These are phyloP conservation scores for Aspergillus latus DNA, from an alignment of 2,329 filamentous ascomycete species.

Conservation along the genomic window DNA sequence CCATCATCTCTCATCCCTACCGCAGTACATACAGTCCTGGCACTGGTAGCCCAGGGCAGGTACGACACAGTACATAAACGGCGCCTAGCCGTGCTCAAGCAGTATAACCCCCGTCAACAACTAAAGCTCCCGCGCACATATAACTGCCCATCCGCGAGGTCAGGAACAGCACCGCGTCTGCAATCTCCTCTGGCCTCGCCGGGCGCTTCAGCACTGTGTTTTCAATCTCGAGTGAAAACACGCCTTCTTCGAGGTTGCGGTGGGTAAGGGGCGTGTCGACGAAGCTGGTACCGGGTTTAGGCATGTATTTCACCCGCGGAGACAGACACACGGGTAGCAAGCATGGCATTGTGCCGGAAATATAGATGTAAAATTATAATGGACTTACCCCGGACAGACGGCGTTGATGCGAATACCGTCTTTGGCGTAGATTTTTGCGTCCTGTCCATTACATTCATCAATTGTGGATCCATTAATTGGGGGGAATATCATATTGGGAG, in stretches of 20 bases:
- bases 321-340: too few relatives aligned
- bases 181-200: slow-evolving; percentile 41
- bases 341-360: too few relatives aligned
- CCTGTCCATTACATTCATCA: slow-evolving; percentile 13
- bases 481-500: too few relatives aligned
- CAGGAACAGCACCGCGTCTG: slow-evolving; percentile 42
- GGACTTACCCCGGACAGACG: slow-evolving; percentile 53
- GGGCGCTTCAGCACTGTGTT: slow-evolving; percentile 52
- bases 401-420: slow-evolving; percentile 60
- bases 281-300: slow-evolving; percentile 14
- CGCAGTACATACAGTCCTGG: too few relatives aligned
- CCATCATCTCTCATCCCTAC: too few relatives aligned
- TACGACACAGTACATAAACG: too few relatives aligned
- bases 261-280: slow-evolving; percentile 26
- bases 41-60: too few relatives aligned
- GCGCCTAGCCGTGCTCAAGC: slow-evolving; percentile 8
- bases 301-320: too few relatives aligned
- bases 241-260: slow-evolving; percentile 16
- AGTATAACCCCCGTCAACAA: slow-evolving; percentile 31
- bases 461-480: too few relatives aligned
- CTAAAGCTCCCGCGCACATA: slow-evolving; percentile 40
- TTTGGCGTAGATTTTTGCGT: slow-evolving; percentile 52
- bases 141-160: slow-evolving; percentile 45
- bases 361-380: not conserved
- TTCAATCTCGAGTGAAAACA: slow-evolving; percentile 38